A percentile compares a stretch with the other conserved stretches of the same genome.
phyloP scores from a whole-genome alignment of 2,329 filamentous ascomycete species.

The Helicocarpus griseus region DNA sequence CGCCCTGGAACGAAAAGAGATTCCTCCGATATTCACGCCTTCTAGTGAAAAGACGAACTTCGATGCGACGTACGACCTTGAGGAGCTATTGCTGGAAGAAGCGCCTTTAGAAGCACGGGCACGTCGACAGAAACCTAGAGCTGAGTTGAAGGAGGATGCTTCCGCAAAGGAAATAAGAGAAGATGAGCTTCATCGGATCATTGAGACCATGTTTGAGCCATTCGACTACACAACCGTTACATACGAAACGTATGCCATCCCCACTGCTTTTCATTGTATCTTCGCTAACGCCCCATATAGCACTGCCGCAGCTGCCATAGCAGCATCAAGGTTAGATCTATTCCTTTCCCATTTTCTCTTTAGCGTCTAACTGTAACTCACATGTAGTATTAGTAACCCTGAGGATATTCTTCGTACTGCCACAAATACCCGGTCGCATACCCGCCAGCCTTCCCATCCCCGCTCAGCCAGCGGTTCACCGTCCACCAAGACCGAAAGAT shows the following conservation, averaged over 20 bases:
- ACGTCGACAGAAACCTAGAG: constrained; percentile 84
- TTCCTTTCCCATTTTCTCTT: neutral
- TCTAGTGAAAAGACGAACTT: constrained; percentile 99
- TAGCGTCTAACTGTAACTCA: constrained; percentile 4
- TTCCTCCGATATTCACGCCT: constrained; percentile 83
- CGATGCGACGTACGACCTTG: constrained; percentile 93
- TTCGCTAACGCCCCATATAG: constrained; percentile 12
- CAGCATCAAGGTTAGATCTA: constrained; percentile 23
- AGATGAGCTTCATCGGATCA: constrained; percentile 87
- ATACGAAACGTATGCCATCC: constrained; percentile 56
- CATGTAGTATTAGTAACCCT: constrained; percentile 23
- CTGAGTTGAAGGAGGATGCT: constrained; percentile 84
- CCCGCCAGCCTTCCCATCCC: constrained; percentile 28
- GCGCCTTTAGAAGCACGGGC: constrained; percentile 88
- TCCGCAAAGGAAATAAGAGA: constrained; percentile 91
- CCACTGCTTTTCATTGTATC: constrained; percentile 8
- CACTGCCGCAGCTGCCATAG: constrained; percentile 32
- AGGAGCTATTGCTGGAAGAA: constrained; percentile 87
- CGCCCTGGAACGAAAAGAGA: constrained; percentile 72
- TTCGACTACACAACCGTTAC: constrained; percentile 88
- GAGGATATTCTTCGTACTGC: constrained; percentile 26
- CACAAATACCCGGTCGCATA: constrained; percentile 20
- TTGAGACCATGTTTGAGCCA: constrained; percentile 84
- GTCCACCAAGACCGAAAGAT: constrained; percentile 22
- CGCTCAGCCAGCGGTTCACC: constrained; percentile 24